A percentile compares a stretch with the other conserved stretches of the same genome.
Conservation (phyloP, 2,329 filamentous ascomycete genomes). For the Ascochyta rabiei region DNA sequence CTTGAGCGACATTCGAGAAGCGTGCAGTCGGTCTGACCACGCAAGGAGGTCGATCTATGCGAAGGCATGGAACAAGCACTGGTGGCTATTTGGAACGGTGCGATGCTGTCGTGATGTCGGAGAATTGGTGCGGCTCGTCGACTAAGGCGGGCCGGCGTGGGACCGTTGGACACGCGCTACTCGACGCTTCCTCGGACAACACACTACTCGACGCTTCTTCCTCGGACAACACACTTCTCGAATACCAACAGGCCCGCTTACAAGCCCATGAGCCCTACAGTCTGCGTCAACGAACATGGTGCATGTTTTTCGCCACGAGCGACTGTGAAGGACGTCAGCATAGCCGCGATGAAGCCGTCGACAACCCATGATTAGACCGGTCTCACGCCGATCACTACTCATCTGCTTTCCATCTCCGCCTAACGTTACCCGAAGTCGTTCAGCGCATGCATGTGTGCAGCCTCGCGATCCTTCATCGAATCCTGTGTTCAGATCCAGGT, state of each 20-base stretch:
- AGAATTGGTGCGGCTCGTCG: background rate
- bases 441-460: slow-evolving; percentile 4
- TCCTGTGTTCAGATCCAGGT: background rate
- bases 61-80: background rate
- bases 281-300: background rate
- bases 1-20: background rate
- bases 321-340: background rate
- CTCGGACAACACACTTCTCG: too few relatives aligned
- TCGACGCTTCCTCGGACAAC: background rate
- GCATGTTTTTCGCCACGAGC: background rate
- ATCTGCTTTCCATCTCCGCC: slow-evolving; percentile 3
- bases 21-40: background rate
- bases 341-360: background rate
- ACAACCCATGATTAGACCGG: background rate
- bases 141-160: background rate
- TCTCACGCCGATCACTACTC: background rate
- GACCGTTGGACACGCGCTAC: background rate
- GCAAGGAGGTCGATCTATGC: too few relatives aligned
- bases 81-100: background rate
- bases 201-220: background rate
- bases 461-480: background rate
- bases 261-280: background rate
- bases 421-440: slow-evolving; percentile 3
- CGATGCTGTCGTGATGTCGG: background rate
- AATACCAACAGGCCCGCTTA: too few relatives aligned